Percentiles rank a stretch among this genome's conserved stretches.
These are phyloP conservation scores for Scortechinia acanthostroma DNA, from an alignment of 2,329 filamentous ascomycete species.

Conservation along the genomic window DNA sequence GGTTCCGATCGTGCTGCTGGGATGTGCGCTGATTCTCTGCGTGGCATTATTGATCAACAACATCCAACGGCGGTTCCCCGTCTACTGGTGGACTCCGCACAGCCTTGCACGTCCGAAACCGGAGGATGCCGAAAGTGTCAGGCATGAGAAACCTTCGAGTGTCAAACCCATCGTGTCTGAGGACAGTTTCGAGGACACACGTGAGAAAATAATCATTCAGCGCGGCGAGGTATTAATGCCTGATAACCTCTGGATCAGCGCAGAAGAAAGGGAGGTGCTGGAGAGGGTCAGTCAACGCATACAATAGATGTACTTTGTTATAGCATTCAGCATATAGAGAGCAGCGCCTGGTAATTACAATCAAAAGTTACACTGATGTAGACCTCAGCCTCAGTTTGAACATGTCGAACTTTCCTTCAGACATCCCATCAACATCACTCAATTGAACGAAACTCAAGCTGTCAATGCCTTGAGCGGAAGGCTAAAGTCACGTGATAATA, in stretches of 20 bases:
- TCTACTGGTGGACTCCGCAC: slow-evolving; percentile 63
- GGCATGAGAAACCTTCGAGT: neutral
- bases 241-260: slow-evolving; percentile 19
- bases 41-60: slow-evolving; percentile 65
- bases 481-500: no score
- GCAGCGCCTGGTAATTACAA: no score
- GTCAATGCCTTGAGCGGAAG: no score
- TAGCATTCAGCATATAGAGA: no score
- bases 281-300: slow-evolving; percentile 21
- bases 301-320: no score
- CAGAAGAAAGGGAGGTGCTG: slow-evolving; percentile 18
- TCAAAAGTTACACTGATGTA: no score
- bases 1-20: slow-evolving; percentile 54
- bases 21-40: slow-evolving; percentile 49
- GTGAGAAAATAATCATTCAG: neutral
- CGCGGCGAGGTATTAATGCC: slow-evolving; percentile 17
- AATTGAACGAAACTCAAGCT: no score
- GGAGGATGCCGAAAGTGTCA: neutral
- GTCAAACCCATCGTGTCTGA: neutral
- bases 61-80: slow-evolving; percentile 55
- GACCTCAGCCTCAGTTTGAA: no score
- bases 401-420: no score
- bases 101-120: neutral
- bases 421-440: no score
- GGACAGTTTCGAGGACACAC: no score